Evolutionary conservation across 306 rosid genomes (phyloP), one percentile per base, ranked within the genome.

Genomic region (Vigna angularis): DNA sequence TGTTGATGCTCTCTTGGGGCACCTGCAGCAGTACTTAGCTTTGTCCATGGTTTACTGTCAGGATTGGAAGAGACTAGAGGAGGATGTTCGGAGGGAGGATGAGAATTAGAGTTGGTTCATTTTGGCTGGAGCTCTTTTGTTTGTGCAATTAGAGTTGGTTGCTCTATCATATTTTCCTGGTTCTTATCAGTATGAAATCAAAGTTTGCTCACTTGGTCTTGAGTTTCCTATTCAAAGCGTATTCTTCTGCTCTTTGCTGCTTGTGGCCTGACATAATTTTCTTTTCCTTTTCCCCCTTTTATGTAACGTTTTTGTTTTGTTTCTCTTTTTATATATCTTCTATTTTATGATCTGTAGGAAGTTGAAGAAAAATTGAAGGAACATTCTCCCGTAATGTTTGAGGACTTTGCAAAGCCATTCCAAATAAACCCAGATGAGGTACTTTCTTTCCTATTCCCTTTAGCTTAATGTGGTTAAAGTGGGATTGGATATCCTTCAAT

Each of bases 381-480:
- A 55, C 83, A 89, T 53, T 86, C 96, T 66, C 98, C 97, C 4
- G 86, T 87, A 76, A 91, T 95, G 98, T 95, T 92, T 62, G 91
- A 95, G 84, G 97, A 95, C 83, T 93, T 87, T 70, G 90, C 88
- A 68, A 79, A 79, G 85, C 97, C 98, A 49, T 89, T 86, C 92
- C 98, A 91, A 77, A 88, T 92, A 72, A 83, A 92, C 79, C 65
- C 83, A 81, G 98, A 89, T 26, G 81, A 86, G 97, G 98, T 92
- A 89, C 78, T 66, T 83, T 78, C 52, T 53, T 73, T 66, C 17
- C 65, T 57, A 50, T 11, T 73, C 69, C 22, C 65, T 57, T 45
- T 11, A 38, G 26, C 57, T 82, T 49, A 42, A 49, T 38, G 52
- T 75, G 49, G 52, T 64, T 56, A 26, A 67, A 11, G 7, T 34